A percentile compares a stretch with the other conserved stretches of the same genome.
Evolutionary conservation across 768 basidiomycete genomes (phyloP).

Genomic region (Collybia nuda): DNA sequence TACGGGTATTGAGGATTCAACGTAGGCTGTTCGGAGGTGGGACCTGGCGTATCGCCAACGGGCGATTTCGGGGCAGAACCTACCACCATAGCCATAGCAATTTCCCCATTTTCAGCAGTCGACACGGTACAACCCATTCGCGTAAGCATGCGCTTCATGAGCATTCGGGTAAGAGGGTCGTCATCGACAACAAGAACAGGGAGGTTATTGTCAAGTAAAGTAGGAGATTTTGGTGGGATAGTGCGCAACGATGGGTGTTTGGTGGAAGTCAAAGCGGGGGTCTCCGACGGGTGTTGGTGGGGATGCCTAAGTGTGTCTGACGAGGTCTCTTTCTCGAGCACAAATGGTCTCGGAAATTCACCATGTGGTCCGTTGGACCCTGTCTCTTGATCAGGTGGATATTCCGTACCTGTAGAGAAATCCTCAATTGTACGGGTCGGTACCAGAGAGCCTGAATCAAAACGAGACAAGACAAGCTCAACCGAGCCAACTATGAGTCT

Average conservation of each 20-base stretch:
- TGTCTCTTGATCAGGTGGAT: neutral
- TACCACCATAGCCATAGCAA: slow-evolving; percentile 57
- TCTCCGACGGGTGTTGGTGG: neutral
- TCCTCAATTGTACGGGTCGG: slow-evolving; percentile 45
- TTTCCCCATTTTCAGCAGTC: slow-evolving; percentile 66
- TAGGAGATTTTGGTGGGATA: slow-evolving; percentile 1
- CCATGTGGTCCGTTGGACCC: neutral
- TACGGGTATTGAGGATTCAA: slow-evolving; percentile 8
- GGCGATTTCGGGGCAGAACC: slow-evolving; percentile 19
- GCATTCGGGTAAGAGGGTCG: slow-evolving; percentile 58
- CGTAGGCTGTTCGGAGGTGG: neutral
- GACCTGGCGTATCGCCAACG: slow-evolving; percentile 20
- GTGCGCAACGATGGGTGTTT: slow-evolving; percentile 3
- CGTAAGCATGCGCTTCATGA: slow-evolving; percentile 65
- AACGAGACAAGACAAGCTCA: slow-evolving; percentile 41
- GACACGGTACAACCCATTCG: slow-evolving; percentile 62
- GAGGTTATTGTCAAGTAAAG: slow-evolving; percentile 15
- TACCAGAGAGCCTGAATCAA: slow-evolving; percentile 30
- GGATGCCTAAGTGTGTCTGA: neutral
- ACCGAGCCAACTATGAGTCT: slow-evolving; percentile 40
- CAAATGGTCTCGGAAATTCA: neutral
- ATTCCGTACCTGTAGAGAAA: slow-evolving; percentile 36
- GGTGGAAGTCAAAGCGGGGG: neutral
- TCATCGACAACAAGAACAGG: slow-evolving; percentile 68
- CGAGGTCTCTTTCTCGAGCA: neutral